Evolutionary conservation across 768 basidiomycete species (phyloP).

Genomic region (Termitomyces sp.): DNA sequence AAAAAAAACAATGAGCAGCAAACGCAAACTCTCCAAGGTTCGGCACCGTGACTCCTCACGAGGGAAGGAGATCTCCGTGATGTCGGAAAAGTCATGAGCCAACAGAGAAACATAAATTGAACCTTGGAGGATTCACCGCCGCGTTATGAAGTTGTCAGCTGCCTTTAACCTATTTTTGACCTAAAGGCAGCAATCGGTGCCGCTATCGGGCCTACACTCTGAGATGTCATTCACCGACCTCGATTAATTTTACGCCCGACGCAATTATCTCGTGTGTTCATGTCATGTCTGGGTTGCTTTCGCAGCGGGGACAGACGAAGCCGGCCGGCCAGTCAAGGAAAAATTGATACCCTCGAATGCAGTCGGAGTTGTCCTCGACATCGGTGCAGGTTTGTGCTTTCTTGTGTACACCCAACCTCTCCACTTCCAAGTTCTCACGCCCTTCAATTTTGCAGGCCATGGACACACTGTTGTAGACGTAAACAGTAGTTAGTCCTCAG

Average conservation of each 20-base stretch:
- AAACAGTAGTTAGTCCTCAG: too few species aligned
- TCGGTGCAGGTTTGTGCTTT: conserved; percentile 11
- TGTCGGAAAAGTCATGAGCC: too few species aligned
- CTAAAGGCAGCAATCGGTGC: conserved; percentile 31
- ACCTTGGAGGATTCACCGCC: too few species aligned
- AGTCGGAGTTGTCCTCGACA: conserved; percentile 56
- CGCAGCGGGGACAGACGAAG: conserved; percentile 40
- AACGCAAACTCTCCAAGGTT: too few species aligned
- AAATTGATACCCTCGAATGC: conserved; percentile 37
- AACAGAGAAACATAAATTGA: too few species aligned
- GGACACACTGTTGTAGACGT: too few species aligned
- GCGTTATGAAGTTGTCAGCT: conserved; percentile 45
- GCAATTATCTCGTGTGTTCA: conserved; percentile 44
- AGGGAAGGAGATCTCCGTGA: too few species aligned
- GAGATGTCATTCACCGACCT: conserved; percentile 34
- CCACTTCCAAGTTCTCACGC: background rate
- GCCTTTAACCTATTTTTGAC: conserved; percentile 38
- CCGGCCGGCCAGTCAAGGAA: conserved; percentile 33
- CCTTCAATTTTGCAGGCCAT: conserved; percentile 35
- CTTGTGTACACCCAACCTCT: background rate
- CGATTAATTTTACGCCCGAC: conserved; percentile 25
- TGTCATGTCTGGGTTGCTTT: conserved; percentile 46
- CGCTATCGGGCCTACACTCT: conserved; percentile 42
- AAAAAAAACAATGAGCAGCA: too few species aligned
- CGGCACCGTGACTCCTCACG: too few species aligned